Percentiles rank a stretch among this genome's conserved stretches.
phyloP scores from a whole-genome alignment of 2,329 filamentous ascomycete species.

The Knoxdaviesia proteae region DNA sequence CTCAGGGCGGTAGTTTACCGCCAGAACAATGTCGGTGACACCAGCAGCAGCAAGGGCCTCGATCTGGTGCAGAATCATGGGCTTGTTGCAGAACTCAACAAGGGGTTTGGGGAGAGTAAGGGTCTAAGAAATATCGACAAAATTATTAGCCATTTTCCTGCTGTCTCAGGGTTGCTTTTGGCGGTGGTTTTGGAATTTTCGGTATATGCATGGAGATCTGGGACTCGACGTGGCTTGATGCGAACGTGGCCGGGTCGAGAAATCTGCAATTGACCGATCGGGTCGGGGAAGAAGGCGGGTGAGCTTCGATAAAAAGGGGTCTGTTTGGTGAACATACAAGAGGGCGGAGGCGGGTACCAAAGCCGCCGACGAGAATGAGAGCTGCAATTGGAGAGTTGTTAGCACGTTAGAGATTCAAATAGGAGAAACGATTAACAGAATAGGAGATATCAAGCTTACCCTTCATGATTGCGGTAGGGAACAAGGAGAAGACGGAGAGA shows the following conservation, averaged over 20 bases:
- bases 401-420: no score
- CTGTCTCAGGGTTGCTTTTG: neutral
- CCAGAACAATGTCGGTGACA: constrained; percentile 92
- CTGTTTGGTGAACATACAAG: constrained; percentile 39
- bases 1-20: constrained; percentile 97
- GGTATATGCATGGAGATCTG: no score
- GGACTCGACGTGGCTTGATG: no score
- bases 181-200: neutral
- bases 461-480: constrained; percentile 14
- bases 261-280: no score
- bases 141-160: neutral
- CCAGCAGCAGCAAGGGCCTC: constrained; percentile 83
- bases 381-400: constrained; percentile 27
- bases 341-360: constrained; percentile 91
- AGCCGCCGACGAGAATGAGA: constrained; percentile 97
- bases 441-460: constrained; percentile 7
- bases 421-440: no score
- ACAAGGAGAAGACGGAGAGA: neutral
- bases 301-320: neutral
- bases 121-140: constrained; percentile 34
- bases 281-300: neutral
- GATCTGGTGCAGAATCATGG: constrained; percentile 97
- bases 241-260: no score
- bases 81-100: constrained; percentile 92
- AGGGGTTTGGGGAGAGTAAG: constrained; percentile 92